Conservation (phyloP, 1,284 basidiomycete species). For the Papiliotrema nemorosa region DNA sequence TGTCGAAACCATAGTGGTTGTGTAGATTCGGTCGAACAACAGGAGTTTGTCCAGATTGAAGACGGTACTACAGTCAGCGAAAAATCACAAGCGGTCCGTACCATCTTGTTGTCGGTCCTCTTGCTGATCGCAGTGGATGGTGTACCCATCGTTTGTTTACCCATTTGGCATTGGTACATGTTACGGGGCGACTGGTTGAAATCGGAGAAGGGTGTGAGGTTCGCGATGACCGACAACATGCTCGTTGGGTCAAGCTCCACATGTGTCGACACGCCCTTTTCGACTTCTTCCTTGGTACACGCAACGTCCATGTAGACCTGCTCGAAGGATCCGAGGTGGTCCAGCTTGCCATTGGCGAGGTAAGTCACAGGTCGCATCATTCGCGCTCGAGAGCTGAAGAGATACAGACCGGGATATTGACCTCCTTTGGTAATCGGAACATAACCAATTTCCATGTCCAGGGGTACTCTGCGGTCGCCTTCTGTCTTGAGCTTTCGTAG, state of each 20-base stretch:
- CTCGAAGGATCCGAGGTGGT: conserved; percentile 94
- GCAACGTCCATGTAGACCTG: conserved; percentile 99
- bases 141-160: conserved; percentile 99
- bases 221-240: conserved; percentile 75
- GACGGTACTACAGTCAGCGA: conserved; percentile 60
- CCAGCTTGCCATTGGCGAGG: conserved; percentile 76
- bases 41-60: conserved; percentile 93
- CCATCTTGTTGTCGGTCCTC: conserved; percentile 95
- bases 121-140: conserved; percentile 86
- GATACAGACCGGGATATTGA: conserved; percentile 93
- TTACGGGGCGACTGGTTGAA: conserved; percentile 77
- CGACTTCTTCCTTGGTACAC: conserved; percentile 83
- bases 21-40: conserved; percentile 89
- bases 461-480: conserved; percentile 71
- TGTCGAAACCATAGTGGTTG: conserved; percentile 97
- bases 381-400: conserved; percentile 81
- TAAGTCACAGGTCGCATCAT: conserved; percentile 99
- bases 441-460: conserved; percentile 93
- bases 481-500: conserved; percentile 97
- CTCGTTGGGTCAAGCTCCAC: conserved; percentile 93
- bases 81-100: conserved; percentile 8
- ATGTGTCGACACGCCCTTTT: conserved; percentile 76
- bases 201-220: conserved; percentile 71
- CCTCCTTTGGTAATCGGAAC: conserved; percentile 88
- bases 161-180: conserved; percentile 83